Evolutionary conservation across 371 early-diverging fungal species (phyloP).

Genomic region (Rhizopus microsporus): DNA sequence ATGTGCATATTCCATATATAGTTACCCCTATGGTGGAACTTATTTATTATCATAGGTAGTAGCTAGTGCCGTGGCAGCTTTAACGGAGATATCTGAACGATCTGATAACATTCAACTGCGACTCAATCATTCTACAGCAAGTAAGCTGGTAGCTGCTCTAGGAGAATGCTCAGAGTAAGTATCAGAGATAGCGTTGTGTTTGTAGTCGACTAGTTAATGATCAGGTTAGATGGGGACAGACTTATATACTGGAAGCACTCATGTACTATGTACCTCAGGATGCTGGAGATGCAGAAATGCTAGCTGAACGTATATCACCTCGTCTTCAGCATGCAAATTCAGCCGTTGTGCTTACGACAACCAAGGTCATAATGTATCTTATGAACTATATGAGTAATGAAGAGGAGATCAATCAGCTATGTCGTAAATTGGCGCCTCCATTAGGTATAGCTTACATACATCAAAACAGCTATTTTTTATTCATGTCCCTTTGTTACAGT

Average conservation of each 20-base stretch:
- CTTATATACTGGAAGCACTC: constrained; percentile 84
- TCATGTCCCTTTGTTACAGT: constrained; percentile 42
- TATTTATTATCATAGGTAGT: constrained; percentile 66
- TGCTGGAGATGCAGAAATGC: constrained; percentile 83
- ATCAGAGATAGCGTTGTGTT: too few species aligned
- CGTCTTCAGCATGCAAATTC: constrained; percentile 96
- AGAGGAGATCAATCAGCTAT: constrained; percentile 67
- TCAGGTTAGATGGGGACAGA: constrained; percentile 87
- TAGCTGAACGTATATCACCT: constrained; percentile 91
- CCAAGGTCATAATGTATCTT: constrained; percentile 87
- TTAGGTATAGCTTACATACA: constrained; percentile 61
- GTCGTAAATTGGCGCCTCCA: constrained; percentile 88
- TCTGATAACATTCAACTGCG: constrained; percentile 72
- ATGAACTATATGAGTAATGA: constrained; percentile 86
- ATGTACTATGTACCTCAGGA: constrained; percentile 85
- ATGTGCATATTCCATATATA: constrained; percentile 9
- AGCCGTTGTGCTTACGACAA: constrained; percentile 90
- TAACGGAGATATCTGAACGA: constrained; percentile 87
- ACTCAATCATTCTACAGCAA: constrained; percentile 75
- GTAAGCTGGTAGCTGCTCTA: constrained; percentile 85
- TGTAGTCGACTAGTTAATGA: not conserved
- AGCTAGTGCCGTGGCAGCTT: constrained; percentile 88
- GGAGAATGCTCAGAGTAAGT: constrained; percentile 94
- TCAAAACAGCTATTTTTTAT: not conserved
- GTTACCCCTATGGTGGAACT: too few species aligned